Evolutionary conservation across 73 alveolate species (phyloP).

Genomic region (Uronychia setigera): DNA sequence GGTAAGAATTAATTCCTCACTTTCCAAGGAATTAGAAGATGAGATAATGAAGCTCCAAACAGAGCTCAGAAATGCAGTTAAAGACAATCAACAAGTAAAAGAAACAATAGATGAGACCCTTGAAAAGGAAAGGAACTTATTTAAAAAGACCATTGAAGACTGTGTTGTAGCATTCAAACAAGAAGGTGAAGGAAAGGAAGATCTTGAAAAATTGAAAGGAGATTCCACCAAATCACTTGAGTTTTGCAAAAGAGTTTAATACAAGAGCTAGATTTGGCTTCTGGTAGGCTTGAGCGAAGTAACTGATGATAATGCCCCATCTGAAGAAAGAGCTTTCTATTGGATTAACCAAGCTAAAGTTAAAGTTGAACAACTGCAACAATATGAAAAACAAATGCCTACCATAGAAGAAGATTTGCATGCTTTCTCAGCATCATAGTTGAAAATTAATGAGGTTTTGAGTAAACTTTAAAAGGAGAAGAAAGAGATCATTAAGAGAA

Average conservation of each 20-base stretch:
- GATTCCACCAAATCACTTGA: not conserved
- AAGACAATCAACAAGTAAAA: not conserved
- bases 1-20: not conserved
- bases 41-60: conserved; percentile 5
- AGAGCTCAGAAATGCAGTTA: not conserved
- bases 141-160: not conserved
- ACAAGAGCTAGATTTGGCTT: conserved; percentile 20
- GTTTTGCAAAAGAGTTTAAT: conserved; percentile 42
- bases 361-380: conserved; percentile 16
- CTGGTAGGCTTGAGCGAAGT: not conserved
- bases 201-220: conserved; percentile 6
- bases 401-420: not conserved
- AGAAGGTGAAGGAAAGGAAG: conserved; percentile 1
- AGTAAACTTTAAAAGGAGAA: conserved; percentile 14
- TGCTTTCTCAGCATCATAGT: not conserved
- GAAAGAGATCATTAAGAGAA: not conserved
- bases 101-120: not conserved
- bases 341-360: conserved; percentile 29
- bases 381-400: not conserved
- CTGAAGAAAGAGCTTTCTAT: conserved; percentile 4
- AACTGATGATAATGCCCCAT: not conserved
- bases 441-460: conserved; percentile 22
- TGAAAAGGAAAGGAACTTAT: not conserved
- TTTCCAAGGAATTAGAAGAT: not conserved
- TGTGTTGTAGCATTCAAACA: not conserved